A percentile compares a stretch with the other conserved stretches of the same genome.
Conservation (phyloP, 2,329 filamentous ascomycete genomes). For the Ilyonectria robusta region DNA sequence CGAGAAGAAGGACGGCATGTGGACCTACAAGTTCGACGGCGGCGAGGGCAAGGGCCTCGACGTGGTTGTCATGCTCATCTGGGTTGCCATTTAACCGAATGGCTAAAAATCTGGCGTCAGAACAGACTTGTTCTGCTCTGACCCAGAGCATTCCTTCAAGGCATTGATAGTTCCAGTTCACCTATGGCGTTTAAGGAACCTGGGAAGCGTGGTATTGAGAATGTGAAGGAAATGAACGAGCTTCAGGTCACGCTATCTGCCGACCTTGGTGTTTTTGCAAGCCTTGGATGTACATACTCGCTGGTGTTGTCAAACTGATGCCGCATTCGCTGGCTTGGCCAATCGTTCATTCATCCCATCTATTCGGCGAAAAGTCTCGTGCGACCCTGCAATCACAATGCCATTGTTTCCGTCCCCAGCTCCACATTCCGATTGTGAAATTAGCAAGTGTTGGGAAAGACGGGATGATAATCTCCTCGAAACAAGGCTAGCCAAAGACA, state of each 20-base stretch:
- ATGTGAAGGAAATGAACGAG: constrained; percentile 43
- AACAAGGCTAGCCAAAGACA: background rate
- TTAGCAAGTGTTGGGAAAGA: background rate
- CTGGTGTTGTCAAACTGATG: constrained; percentile 40
- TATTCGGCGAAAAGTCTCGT: background rate
- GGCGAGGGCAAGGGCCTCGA: constrained; percentile 77
- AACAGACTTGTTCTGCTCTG: constrained; percentile 26
- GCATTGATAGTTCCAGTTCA: constrained; percentile 43
- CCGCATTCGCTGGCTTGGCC: constrained; percentile 33
- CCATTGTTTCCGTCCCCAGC: background rate
- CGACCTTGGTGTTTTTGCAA: constrained; percentile 43
- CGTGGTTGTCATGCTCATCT: constrained; percentile 81
- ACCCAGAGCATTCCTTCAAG: constrained; percentile 30
- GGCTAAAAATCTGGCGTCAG: constrained; percentile 21
- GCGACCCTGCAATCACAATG: background rate
- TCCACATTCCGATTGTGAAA: constrained; percentile 1
- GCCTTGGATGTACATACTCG: constrained; percentile 47
- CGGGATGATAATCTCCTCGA: background rate
- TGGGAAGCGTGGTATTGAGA: constrained; percentile 46
- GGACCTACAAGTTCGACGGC: constrained; percentile 87
- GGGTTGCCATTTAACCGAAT: constrained; percentile 75
- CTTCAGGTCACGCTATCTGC: constrained; percentile 43
- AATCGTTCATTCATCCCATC: constrained; percentile 17
- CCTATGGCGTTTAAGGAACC: constrained; percentile 48
- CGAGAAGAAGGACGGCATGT: constrained; percentile 91